phyloP scores from a whole-genome alignment of 164 flowering plant genomes.

The Hamamelis virginiana region DNA sequence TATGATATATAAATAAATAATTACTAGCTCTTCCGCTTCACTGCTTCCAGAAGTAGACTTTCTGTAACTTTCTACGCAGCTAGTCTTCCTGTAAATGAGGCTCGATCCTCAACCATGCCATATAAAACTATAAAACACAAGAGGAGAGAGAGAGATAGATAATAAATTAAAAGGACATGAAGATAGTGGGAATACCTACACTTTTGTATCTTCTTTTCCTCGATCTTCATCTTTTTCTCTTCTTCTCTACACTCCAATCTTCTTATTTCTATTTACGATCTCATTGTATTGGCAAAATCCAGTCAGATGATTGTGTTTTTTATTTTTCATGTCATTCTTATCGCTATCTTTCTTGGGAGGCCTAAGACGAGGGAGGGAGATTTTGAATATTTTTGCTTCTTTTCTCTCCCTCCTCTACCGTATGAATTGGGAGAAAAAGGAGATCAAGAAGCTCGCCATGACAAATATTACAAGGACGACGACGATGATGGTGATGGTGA shows the following conservation, averaged over 20 bases:
- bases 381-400: not conserved
- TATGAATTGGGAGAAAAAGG: not conserved
- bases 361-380: constrained; percentile 14
- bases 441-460: not conserved
- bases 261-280: not conserved
- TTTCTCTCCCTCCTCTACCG: not conserved
- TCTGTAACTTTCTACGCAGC: too few species aligned
- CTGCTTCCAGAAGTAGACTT: too few species aligned
- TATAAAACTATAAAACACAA: too few species aligned
- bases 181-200: too few species aligned
- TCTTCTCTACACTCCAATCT: not conserved
- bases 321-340: constrained; percentile 16
- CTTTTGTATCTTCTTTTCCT: not conserved
- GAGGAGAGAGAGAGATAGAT: too few species aligned
- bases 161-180: too few species aligned
- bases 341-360: constrained; percentile 10
- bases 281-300: constrained; percentile 10
- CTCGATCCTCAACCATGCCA: too few species aligned
- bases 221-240: not conserved
- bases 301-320: constrained; percentile 16
- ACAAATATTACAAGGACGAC: not conserved
- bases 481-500: not conserved
- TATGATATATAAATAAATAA: too few species aligned
- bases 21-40: too few species aligned
- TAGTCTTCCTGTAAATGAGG: too few species aligned